Evolutionary conservation across 495 filamentous ascomycete species (phyloP), one percentile per base, ranked within the genome.

Genomic region (Pyrenula massariospora): DNA sequence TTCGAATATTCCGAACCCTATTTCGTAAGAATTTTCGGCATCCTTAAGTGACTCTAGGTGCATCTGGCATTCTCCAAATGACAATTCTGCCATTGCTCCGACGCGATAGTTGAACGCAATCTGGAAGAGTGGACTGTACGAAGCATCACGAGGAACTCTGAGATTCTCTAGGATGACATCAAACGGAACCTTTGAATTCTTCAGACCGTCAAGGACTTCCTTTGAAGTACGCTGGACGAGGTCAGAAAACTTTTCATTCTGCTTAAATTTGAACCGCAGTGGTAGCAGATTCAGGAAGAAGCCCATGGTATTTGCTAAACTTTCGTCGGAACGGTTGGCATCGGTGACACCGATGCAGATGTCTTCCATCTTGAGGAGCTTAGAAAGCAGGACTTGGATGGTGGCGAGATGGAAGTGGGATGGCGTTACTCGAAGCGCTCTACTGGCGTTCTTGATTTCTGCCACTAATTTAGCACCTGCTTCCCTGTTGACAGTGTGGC

Each of bases 251-350:
- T 2, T 1, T 22, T 20, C 25, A 3, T 1, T 3, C 20, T 12
- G 1, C 22, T 2, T n/a, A 36, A 25, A 10, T 65, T 59, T 57
- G 60, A 77, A 70, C 1, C 63, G 65, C 1, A 82, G 31, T 0
- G 79, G 67, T 0, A 83, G 63, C 1, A 80, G 55, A 53, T 84
- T 81, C 8, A 79, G 10, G 67, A 74, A 59, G 24, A 69, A 54
- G 10, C 80, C 73, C 12, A 82, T 59, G 12, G 56, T 73, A 2
- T 57, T 52, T 15, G 65, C 25, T 1, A 70, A 25, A 8, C 63
- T 63, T 11, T 36, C 31, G 15, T 70, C 60, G 0, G 65, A 59
- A 3, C 76, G 67, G 54, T 73, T 72, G 3, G 64, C 70, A 57
- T 75, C 70, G 0, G 66, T 69, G 12, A 80, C 66, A 1, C 76